A percentile compares a stretch with the other conserved stretches of the same genome.
Conservation (phyloP, 2,329 filamentous ascomycete genomes). For the Dothideomycetes sp. region DNA sequence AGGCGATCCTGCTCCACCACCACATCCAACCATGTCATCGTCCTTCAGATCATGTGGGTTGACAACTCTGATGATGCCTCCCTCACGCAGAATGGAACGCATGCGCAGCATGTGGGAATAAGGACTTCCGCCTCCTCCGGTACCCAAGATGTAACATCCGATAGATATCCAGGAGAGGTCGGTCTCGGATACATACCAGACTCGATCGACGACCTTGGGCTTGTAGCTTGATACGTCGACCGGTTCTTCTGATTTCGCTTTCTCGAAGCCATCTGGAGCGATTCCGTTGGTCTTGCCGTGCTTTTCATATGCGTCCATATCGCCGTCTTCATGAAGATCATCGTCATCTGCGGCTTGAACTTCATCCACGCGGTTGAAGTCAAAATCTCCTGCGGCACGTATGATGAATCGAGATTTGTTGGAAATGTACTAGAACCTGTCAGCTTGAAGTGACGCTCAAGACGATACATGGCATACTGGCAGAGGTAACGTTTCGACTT, state of each 20-base stretch:
- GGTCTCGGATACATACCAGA: slow-evolving; percentile 37
- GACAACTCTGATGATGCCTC: slow-evolving; percentile 33
- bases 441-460: no score
- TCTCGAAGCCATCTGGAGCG: neutral
- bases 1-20: slow-evolving; percentile 35
- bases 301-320: slow-evolving; percentile 7
- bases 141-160: slow-evolving; percentile 42
- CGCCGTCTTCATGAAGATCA: neutral
- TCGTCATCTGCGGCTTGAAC: slow-evolving; percentile 13
- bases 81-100: slow-evolving; percentile 31
- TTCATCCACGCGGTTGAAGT: slow-evolving; percentile 28
- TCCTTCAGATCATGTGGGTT: slow-evolving; percentile 36
- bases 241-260: neutral
- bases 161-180: slow-evolving; percentile 39
- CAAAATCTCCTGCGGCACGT: slow-evolving; percentile 46
- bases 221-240: slow-evolving; percentile 23
- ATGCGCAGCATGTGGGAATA: slow-evolving; percentile 37
- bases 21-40: slow-evolving; percentile 36
- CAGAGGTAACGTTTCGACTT: slow-evolving; percentile 47
- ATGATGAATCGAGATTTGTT: slow-evolving; percentile 44
- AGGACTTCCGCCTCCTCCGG: slow-evolving; percentile 40
- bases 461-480: slow-evolving; percentile 17
- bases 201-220: slow-evolving; percentile 31
- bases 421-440: slow-evolving; percentile 36
- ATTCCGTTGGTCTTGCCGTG: neutral